Percentiles rank a stretch among this genome's conserved stretches.
These are phyloP conservation scores for Rhynchospora breviuscula DNA, from an alignment of 176 grass and related monocot genomes.

Conservation along the genomic window DNA sequence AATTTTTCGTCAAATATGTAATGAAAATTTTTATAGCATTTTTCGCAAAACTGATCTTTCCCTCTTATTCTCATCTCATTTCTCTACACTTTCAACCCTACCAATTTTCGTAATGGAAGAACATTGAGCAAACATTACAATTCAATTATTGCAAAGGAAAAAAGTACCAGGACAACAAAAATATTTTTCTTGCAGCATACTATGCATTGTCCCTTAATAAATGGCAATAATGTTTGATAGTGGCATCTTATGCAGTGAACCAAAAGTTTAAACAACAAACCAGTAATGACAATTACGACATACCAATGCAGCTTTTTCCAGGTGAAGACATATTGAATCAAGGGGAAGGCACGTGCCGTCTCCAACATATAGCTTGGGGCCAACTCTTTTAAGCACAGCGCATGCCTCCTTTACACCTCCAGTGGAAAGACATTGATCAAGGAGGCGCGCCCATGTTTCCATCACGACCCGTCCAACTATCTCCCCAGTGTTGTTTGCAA, in stretches of 20 bases:
- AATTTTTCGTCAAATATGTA: not conserved
- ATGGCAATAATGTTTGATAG: not conserved
- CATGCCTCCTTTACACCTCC: constrained; percentile 88
- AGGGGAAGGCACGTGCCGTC: constrained; percentile 71
- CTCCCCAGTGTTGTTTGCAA: constrained; percentile 91
- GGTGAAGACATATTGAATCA: constrained; percentile 85
- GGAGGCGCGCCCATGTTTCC: constrained; percentile 86
- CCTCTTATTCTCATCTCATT: not conserved
- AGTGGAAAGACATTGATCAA: constrained; percentile 72
- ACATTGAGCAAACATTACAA: not conserved
- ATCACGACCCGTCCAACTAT: constrained; percentile 70
- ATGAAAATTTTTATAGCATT: too few relatives aligned
- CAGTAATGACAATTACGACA: constrained; percentile 12
- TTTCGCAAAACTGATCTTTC: not conserved
- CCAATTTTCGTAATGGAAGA: not conserved
- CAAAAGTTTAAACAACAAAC: not conserved
- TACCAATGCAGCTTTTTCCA: constrained; percentile 96
- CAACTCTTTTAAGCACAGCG: constrained; percentile 83
- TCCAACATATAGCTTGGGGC: constrained; percentile 83
- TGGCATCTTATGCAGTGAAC: not conserved
- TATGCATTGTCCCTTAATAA: not conserved
- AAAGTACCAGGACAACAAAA: not conserved
- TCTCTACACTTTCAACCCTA: not conserved
- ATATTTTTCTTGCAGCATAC: not conserved
- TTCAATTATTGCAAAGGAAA: not conserved